These are phyloP conservation scores for Serendipita sp. DNA, from an alignment of 768 basidiomycete genomes.

Conservation along the genomic window DNA sequence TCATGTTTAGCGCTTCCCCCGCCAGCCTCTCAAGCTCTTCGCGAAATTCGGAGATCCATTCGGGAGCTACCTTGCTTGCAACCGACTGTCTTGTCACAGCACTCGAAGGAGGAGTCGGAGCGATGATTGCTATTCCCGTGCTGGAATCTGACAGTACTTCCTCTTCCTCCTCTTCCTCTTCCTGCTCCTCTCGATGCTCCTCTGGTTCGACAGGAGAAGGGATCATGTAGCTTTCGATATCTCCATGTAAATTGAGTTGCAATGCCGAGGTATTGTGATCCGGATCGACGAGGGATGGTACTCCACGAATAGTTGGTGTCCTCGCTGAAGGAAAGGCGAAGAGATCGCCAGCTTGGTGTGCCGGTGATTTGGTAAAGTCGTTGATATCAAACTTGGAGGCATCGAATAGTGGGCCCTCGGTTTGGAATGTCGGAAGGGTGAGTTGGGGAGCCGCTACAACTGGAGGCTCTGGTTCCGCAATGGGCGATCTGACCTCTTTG, in stretches of 20 bases:
- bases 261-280: neutral
- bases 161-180: too few species aligned
- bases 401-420: slow-evolving; percentile 1
- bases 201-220: neutral
- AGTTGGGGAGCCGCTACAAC: neutral
- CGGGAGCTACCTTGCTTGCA: neutral
- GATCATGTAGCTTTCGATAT: slow-evolving; percentile 2
- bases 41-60: neutral
- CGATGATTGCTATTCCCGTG: neutral
- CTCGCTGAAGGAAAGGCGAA: neutral
- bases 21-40: slow-evolving; percentile 1
- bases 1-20: neutral
- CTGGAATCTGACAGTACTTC: too few species aligned
- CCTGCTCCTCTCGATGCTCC: neutral
- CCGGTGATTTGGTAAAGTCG: neutral
- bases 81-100: neutral
- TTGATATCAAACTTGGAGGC: neutral
- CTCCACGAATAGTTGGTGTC: neutral
- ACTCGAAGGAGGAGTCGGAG: neutral
- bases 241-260: neutral
- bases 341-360: neutral
- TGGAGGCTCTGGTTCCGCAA: neutral
- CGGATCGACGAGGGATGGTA: neutral
- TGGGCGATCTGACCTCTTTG: neutral
- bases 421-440: neutral